Evolutionary conservation across 148 eudicot species (phyloP), one percentile per base, ranked within the genome.

Genomic region (Arbutus unedo): DNA sequence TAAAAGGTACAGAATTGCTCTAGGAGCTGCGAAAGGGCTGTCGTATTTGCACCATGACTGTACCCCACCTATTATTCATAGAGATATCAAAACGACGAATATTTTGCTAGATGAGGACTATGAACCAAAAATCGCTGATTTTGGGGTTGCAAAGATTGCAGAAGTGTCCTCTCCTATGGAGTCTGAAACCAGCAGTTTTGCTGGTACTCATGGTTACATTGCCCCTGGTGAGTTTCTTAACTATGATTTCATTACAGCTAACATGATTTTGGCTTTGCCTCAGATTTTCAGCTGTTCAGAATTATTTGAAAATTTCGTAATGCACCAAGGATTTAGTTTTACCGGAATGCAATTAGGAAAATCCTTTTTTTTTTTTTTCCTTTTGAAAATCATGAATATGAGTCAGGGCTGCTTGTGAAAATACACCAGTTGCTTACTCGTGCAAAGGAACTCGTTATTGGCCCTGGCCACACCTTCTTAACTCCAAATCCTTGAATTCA

Each of bases 141-240:
- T 96, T 83, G 99, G 99, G 44, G 88, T 94, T 14, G 99, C 99
- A 25, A 91, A 82, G 84, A 81, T 85, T 21, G 84, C 89, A 0
- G 87, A 86, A 45, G 83, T 74, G 49, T 87, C 91, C 47, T 53
- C 87, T 5, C 76, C 68, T 4, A 13, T 6, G 13, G 89, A 79
- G 19, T 90, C 95, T 7, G 90, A 91, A 73, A 47, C 79, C 68
- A 92, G 91, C 81, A 86, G 85, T 75, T 93, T 94, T 79, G 97
- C 93, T 6, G 99, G 99, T 31, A 96, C 99, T 76, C 93, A 96
- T 88, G 99, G 99, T 57, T 96, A 96, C 81, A 89, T 96, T 9
- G 99, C 99, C 74, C 99, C 99, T 76, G 99, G 99, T 94, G 88
- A 83, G 88, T 82, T 83, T 84, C 68, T 23, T 45, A 43, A 15